A percentile compares a stretch with the other conserved stretches of the same genome.
phyloP scores from a whole-genome alignment of 257 asterid species.

The Rehmannia glutinosa region DNA sequence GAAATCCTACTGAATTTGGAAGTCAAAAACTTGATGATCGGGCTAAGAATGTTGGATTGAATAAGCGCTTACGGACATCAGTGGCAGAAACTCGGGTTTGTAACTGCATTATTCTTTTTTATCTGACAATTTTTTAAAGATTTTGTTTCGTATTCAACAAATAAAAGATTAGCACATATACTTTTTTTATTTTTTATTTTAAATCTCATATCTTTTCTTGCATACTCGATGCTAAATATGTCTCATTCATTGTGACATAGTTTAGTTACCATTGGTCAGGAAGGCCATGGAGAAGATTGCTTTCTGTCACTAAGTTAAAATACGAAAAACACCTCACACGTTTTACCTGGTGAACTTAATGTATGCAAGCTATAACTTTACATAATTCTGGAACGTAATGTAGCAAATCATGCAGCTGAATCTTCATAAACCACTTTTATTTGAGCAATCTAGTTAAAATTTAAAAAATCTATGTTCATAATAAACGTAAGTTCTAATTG shows the following conservation, averaged over 20 bases:
- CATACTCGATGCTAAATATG: background rate
- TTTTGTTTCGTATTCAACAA: constrained; percentile 1
- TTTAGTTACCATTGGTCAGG: background rate
- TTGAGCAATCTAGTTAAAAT: background rate
- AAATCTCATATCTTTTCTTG: background rate
- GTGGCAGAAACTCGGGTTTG: constrained; percentile 89
- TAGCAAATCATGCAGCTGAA: constrained; percentile 3
- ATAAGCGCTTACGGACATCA: no score
- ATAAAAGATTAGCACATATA: background rate
- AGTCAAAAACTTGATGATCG: no score
- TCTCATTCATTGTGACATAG: background rate
- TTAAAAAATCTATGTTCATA: background rate
- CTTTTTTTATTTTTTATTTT: no score
- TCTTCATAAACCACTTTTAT: constrained; percentile 1
- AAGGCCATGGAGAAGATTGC: background rate
- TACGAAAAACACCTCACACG: background rate
- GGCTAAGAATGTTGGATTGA: no score
- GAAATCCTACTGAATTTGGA: constrained; percentile 51
- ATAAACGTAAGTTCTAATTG: background rate
- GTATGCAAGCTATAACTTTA: background rate
- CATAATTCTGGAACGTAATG: background rate
- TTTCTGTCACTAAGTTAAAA: background rate
- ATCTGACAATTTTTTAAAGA: background rate
- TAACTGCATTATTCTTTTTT: constrained; percentile 17
- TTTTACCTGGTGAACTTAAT: background rate